Percentiles rank a stretch among this genome's conserved stretches.
Conservation (phyloP, 805 yeast genomes). For the Yamadazyma philogaea region DNA sequence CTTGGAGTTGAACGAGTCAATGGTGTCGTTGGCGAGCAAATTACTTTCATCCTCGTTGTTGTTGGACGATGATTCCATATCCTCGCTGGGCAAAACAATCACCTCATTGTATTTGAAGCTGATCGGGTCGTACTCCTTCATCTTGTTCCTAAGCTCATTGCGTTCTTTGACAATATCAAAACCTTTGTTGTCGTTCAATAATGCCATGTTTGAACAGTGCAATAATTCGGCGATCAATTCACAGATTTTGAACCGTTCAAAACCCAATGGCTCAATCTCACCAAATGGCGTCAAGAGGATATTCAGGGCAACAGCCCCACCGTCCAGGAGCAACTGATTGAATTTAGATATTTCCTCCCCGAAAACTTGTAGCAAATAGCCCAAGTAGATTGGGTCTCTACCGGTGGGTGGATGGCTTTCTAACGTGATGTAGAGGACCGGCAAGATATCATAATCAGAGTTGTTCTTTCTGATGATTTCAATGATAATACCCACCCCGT, state of each 20-base stretch:
- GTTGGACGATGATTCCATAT: background rate
- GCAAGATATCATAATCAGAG: slow-evolving; percentile 45
- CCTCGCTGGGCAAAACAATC: slow-evolving; percentile 28
- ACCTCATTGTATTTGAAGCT: slow-evolving; percentile 46
- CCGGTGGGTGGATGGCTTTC: slow-evolving; percentile 48
- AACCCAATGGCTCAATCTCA: slow-evolving; percentile 42
- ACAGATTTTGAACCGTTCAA: slow-evolving; percentile 45
- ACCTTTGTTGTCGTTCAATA: slow-evolving; percentile 44
- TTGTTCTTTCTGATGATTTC: slow-evolving; percentile 46
- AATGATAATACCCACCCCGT: slow-evolving; percentile 47
- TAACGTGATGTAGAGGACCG: slow-evolving; percentile 42
- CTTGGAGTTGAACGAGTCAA: slow-evolving; percentile 29
- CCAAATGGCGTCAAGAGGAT: slow-evolving; percentile 32
- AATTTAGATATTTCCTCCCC: slow-evolving; percentile 36
- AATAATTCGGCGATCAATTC: slow-evolving; percentile 46
- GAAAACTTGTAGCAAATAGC: slow-evolving; percentile 41
- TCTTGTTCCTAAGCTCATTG: slow-evolving; percentile 35
- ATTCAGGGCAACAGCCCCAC: slow-evolving; percentile 14
- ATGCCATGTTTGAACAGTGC: slow-evolving; percentile 47
- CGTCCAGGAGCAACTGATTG: slow-evolving; percentile 31
- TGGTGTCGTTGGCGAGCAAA: slow-evolving; percentile 23
- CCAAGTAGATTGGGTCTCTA: slow-evolving; percentile 46
- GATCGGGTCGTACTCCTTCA: slow-evolving; percentile 43
- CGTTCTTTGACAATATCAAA: slow-evolving; percentile 38
- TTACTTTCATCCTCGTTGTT: slow-evolving; percentile 6